A percentile compares a stretch with the other conserved stretches of the same genome.
These are phyloP conservation scores for Hondaea fermentalgiana DNA, from an alignment of 108 stramenopile genomes.

Conservation along the genomic window DNA sequence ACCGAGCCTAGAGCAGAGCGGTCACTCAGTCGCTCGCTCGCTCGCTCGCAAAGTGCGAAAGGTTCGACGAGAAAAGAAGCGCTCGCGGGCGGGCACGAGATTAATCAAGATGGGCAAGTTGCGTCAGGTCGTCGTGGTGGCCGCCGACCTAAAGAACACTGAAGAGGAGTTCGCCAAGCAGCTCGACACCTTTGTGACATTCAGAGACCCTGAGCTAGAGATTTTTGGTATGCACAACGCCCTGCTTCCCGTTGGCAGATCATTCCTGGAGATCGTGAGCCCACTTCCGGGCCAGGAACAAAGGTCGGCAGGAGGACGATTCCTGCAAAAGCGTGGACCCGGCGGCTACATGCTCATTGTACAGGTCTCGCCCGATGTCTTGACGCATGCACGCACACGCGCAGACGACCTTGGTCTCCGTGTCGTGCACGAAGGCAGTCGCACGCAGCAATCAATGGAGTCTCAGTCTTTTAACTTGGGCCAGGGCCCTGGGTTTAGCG, in stretches of 20 bases:
- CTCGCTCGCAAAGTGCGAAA: too few species aligned
- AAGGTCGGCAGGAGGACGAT: not conserved
- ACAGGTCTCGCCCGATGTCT: not conserved
- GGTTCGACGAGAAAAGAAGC: not conserved
- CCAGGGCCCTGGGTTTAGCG: not conserved
- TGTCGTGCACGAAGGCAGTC: not conserved
- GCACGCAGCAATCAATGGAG: not conserved
- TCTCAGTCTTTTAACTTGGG: not conserved
- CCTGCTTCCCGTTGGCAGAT: not conserved
- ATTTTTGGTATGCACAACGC: not conserved
- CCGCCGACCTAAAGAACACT: not conserved
- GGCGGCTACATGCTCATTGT: constrained; percentile 16
- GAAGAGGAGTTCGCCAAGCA: not conserved
- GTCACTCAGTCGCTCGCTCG: too few species aligned
- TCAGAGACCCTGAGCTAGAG: not conserved
- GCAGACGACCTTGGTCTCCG: not conserved
- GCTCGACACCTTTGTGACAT: not conserved
- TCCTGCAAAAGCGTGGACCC: not conserved
- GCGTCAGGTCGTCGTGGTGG: constrained; percentile 4
- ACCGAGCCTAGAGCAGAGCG: too few species aligned
- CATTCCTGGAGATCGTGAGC: constrained; percentile 1
- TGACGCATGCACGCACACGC: not conserved
- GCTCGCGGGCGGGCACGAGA: not conserved
- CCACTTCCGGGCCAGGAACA: not conserved
- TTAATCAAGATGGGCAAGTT: not conserved